Base-by-base conservation (phyloP, 257 asterid species). In the Haberlea rhodopensis region DNA sequence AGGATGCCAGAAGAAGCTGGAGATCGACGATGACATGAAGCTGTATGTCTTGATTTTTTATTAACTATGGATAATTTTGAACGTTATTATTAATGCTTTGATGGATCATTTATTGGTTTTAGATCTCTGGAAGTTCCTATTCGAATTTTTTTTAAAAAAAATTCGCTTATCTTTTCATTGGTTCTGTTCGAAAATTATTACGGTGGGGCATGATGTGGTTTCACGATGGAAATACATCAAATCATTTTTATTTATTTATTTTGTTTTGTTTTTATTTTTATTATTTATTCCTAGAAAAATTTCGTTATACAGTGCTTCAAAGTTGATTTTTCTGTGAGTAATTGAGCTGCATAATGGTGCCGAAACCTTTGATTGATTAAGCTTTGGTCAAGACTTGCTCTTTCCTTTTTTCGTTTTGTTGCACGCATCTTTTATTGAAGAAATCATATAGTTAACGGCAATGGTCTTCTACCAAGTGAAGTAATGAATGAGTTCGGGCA, bases 1-100 rank as follows among this genome's bases (percentile, higher is more conserved):
- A 18, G 73, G 73, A 34, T 69, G 73, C 62, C 73, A 69, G 28
- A 69, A 69, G 67, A 69, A 69, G 67, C 73, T 69, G 26, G 73
- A 69, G 64, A 69, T 69, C 3, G 73, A 69, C 34, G 73, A 69
- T 69, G 73, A 69, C 61, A 53, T 29, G 73, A 69, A 69, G 58
- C 73, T 69, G 73, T 69, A 69, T 6, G 67, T 21, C 8, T 10
- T 34, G 1, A 20, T n/a, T 18, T 51, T 23, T 4, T 8, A 1
- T 7, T 6, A 9, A 10, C 7, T 31, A n/a, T 3, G 21, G 24
- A 20, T 51, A 1, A 6, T 24, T 6, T 63, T 24, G 8, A 6
- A 4, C 8, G 24, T 20, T 8, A 11, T 6, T n/a, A 16, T 26
- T 19, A 3, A 1, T 19, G 34, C 0, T 25, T 48, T 19, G 31